phyloP scores from a whole-genome alignment of 1,139 yeast species.

The Protomyces inouyei region DNA sequence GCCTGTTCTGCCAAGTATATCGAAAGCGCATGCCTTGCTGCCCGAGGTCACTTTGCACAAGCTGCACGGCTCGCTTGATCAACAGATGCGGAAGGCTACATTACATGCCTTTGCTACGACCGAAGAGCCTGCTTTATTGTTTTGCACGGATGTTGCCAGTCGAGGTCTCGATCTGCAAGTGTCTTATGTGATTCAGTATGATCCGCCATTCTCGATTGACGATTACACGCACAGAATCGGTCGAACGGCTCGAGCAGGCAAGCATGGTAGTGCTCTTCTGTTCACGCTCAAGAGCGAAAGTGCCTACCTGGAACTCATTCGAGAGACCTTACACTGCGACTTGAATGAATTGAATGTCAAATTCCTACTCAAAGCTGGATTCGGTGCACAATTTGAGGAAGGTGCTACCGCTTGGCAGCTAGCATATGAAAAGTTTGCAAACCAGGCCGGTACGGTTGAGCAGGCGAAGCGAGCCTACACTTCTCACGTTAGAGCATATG shows the following conservation, averaged over 20 bases:
- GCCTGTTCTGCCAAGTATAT: constrained; percentile 34
- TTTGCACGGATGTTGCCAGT: constrained; percentile 89
- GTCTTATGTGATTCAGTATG: constrained; percentile 78
- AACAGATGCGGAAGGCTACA: constrained; percentile 73
- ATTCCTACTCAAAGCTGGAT: constrained; percentile 43
- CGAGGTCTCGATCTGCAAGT: constrained; percentile 88
- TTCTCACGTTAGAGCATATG: constrained; percentile 88
- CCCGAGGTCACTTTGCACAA: constrained; percentile 56
- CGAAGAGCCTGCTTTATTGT: constrained; percentile 50
- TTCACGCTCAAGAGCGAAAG: constrained; percentile 91
- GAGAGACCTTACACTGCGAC: constrained; percentile 2
- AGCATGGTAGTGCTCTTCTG: constrained; percentile 65
- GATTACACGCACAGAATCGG: constrained; percentile 96
- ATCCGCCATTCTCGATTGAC: constrained; percentile 77
- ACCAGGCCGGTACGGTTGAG: constrained; percentile 50
- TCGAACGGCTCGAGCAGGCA: constrained; percentile 90
- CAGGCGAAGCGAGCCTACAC: constrained; percentile 72
- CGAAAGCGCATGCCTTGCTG: constrained; percentile 44
- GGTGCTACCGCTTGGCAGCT: constrained; percentile 97
- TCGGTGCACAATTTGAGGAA: constrained; percentile 75
- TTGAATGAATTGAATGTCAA: constrained; percentile 36
- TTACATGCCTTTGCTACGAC: constrained; percentile 57
- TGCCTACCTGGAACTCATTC: constrained; percentile 49
- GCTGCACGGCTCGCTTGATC: constrained; percentile 85
- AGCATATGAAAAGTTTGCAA: constrained; percentile 77